Conservation (phyloP, 257 asterid species). For the Fraxinus pennsylvanica region DNA sequence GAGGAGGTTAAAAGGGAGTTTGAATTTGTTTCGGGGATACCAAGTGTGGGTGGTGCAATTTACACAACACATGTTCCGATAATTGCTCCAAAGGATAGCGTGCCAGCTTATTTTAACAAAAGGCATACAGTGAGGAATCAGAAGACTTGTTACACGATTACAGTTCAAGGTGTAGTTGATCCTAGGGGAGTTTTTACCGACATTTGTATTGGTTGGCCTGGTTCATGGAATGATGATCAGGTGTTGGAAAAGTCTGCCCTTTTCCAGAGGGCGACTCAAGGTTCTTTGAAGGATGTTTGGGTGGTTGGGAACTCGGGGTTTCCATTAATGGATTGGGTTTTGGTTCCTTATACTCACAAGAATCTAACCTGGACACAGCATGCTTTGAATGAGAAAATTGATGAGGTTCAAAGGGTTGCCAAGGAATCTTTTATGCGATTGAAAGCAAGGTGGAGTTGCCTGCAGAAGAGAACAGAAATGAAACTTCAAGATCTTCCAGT, state of each 20-base stretch:
- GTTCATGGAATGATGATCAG: slow-evolving; percentile 5
- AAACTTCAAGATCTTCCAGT: slow-evolving; percentile 53
- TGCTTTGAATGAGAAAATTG: background rate
- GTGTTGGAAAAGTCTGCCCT: slow-evolving; percentile 4
- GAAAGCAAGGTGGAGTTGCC: slow-evolving; percentile 49
- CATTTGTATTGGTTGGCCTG: slow-evolving; percentile 9
- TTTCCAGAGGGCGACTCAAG: background rate
- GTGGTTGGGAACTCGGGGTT: slow-evolving; percentile 8
- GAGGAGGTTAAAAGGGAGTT: background rate
- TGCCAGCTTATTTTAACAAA: background rate
- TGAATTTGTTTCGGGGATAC: slow-evolving; percentile 13
- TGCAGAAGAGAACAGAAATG: slow-evolving; percentile 53
- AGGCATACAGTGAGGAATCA: background rate
- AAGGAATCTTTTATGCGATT: slow-evolving; percentile 32
- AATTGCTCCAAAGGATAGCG: background rate
- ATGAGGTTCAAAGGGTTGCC: slow-evolving; percentile 8
- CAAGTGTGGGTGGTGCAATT: slow-evolving; percentile 1
- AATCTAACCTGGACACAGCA: slow-evolving; percentile 6
- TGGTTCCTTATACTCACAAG: slow-evolving; percentile 15
- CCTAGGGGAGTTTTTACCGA: slow-evolving; percentile 4
- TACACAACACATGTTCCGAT: slow-evolving; percentile 9
- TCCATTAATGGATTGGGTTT: slow-evolving; percentile 7
- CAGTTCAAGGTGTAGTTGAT: background rate
- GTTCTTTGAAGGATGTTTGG: slow-evolving; percentile 2
- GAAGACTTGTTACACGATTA: background rate